These are phyloP conservation scores for Aspergillus haitiensis DNA, from an alignment of 495 filamentous ascomycete genomes.

Conservation along the genomic window DNA sequence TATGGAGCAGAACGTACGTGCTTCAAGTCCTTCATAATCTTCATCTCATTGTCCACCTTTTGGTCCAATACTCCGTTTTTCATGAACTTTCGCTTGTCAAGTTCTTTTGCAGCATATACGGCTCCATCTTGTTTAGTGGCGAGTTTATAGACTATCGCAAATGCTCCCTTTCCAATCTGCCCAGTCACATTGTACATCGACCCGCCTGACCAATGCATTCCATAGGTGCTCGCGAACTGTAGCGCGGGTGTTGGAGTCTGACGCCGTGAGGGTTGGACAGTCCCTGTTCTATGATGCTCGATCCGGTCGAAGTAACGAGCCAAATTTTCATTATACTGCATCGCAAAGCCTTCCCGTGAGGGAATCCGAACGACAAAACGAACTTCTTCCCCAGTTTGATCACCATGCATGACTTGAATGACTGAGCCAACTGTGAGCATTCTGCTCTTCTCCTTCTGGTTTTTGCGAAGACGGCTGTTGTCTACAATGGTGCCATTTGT, in stretches of 20 bases:
- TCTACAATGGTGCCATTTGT: constrained; percentile 93
- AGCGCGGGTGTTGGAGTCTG: constrained; percentile 31
- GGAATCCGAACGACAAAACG: constrained; percentile 88
- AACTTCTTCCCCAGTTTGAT: constrained; percentile 50
- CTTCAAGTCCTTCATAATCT: constrained; percentile 78
- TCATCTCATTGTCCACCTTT: constrained; percentile 92
- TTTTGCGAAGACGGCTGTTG: constrained; percentile 57
- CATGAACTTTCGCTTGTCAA: constrained; percentile 85
- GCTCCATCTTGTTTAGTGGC: constrained; percentile 76
- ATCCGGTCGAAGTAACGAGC: constrained; percentile 51
- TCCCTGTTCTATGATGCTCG: constrained; percentile 28
- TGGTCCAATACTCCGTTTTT: constrained; percentile 81
- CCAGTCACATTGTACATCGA: constrained; percentile 77
- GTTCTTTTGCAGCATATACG: constrained; percentile 84
- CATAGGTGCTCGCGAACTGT: constrained; percentile 47
- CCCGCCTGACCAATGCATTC: constrained; percentile 79
- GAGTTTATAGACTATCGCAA: constrained; percentile 86
- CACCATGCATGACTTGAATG: constrained; percentile 64
- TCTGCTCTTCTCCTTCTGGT: constrained; percentile 48
- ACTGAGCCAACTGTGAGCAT: constrained; percentile 72
- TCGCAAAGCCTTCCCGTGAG: constrained; percentile 56
- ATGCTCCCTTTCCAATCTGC: constrained; percentile 86
- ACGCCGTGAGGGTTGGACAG: constrained; percentile 26
- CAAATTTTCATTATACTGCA: constrained; percentile 61
- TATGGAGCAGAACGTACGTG: constrained; percentile 61